These are phyloP conservation scores for Candida tallmaniae DNA, from an alignment of 805 yeast genomes.

Conservation along the genomic window DNA sequence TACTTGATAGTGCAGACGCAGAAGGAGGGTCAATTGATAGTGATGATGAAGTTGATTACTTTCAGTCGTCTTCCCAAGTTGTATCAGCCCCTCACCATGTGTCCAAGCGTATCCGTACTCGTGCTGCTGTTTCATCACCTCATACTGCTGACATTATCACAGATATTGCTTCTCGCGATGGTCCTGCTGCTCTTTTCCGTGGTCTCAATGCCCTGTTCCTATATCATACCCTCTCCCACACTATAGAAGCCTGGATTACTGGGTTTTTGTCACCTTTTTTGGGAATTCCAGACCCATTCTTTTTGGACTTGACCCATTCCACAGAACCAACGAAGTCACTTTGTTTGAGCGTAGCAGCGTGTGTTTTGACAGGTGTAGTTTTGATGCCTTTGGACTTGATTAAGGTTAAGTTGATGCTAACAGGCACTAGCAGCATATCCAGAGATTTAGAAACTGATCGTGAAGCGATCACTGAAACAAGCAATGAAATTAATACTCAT, in stretches of 20 bases:
- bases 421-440: constrained; percentile 45
- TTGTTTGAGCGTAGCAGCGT: constrained; percentile 62
- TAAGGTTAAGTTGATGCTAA: constrained; percentile 70
- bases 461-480: neutral
- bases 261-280: constrained; percentile 80
- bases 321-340: constrained; percentile 71
- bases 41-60: constrained; percentile 31
- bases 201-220: constrained; percentile 79
- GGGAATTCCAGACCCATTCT: constrained; percentile 83
- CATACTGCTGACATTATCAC: constrained; percentile 65
- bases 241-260: constrained; percentile 87
- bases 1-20: constrained; percentile 11
- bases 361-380: constrained; percentile 65
- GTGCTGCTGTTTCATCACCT: constrained; percentile 53
- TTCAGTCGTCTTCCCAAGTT: constrained; percentile 17
- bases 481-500: neutral
- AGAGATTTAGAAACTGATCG: constrained; percentile 2
- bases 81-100: constrained; percentile 1
- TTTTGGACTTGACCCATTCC: constrained; percentile 76
- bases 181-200: constrained; percentile 65
- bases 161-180: constrained; percentile 63
- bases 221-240: constrained; percentile 65
- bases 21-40: constrained; percentile 9
- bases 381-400: constrained; percentile 81
- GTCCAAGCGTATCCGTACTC: constrained; percentile 12